Evolutionary conservation across 495 filamentous ascomycete genomes (phyloP), one percentile per base, ranked within the genome.

Genomic region (Chaetomium cochliodes): DNA sequence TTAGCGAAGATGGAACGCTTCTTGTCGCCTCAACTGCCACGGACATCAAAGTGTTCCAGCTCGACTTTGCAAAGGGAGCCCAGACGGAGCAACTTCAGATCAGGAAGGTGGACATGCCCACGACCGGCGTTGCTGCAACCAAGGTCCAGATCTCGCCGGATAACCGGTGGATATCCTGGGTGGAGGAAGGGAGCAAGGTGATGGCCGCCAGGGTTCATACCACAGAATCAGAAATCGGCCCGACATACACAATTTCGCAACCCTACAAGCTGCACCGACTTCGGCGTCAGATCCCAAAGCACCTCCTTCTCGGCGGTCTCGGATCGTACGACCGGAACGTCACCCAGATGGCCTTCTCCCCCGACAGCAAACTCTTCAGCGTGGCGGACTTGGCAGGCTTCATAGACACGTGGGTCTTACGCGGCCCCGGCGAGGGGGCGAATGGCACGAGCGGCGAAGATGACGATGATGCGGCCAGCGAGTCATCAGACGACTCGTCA

Each of bases 331-430:
- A 93, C 59, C 82, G 88, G 67, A 86, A 85, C 26, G 86, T 98
- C 47, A 89, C 83, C 23, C 86, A 90, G 49, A 77, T 87, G 20
- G 82, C 86, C 0, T 98, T 97, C 74, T 96, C 92, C 11, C 79
- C 87, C 7, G 89, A 96, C 69, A 91, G 91, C 75, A 85, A 83
- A 60, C 84, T 96, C 58, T 73, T 98, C 18, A 90, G 87, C 9
- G 84, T 87, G 16, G 86, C 88, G 41, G 96, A 97, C 74, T 72
- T 98, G 25, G 87, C 88, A 55, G 96, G 96, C 30, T 89, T 87
- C 73, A 82, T 99, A 33, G 93, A 97, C 72, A 91, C 87, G 16
- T 99, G 92, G 87, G 75, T 90, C 5, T 75, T 97, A 33, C 81
- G 85, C 63, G 82, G 80, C 46, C 81, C 72, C 42, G 62, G 71